phyloP scores from a whole-genome alignment of 768 basidiomycete genomes.

The Strobilomyces dryophilus region DNA sequence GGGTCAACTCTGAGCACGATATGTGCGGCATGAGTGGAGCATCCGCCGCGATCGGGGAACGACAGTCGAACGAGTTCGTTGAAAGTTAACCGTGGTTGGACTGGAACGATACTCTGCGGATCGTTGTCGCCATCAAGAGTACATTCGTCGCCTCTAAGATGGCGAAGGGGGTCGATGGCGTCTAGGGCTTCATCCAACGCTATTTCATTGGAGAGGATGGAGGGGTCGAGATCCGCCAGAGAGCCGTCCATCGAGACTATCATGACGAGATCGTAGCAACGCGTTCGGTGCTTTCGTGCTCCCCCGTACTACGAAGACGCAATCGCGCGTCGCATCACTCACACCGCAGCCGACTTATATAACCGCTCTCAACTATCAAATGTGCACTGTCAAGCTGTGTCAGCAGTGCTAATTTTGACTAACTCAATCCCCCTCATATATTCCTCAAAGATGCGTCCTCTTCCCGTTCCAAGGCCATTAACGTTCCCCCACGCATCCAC shows the following conservation, averaged over 20 bases:
- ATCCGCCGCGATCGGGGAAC: constrained; percentile 19
- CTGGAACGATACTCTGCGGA: constrained; percentile 41
- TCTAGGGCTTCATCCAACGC: constrained; percentile 54
- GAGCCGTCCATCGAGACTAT: not conserved
- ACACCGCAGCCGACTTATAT: not conserved
- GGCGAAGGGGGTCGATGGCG: constrained; percentile 54
- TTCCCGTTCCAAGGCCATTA: not conserved
- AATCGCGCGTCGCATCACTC: not conserved
- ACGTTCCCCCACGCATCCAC: constrained; percentile 1
- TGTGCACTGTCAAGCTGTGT: constrained; percentile 18
- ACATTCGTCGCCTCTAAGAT: constrained; percentile 44
- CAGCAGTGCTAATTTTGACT: constrained; percentile 1
- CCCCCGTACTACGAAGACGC: not conserved
- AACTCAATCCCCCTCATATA: constrained; percentile 11
- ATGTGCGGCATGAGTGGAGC: constrained; percentile 9
- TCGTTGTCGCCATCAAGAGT: constrained; percentile 17
- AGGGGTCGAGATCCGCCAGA: constrained; percentile 6
- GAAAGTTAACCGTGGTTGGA: constrained; percentile 48
- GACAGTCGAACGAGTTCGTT: constrained; percentile 46
- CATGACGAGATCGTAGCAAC: constrained; percentile 4
- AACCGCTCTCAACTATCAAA: constrained; percentile 12
- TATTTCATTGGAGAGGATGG: constrained; percentile 30
- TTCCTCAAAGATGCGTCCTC: constrained; percentile 16
- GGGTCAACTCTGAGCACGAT: constrained; percentile 66
- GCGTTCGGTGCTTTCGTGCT: too few species aligned